Conservation (phyloP, 2,329 filamentous ascomycete species). For the Elsinoe australis region DNA sequence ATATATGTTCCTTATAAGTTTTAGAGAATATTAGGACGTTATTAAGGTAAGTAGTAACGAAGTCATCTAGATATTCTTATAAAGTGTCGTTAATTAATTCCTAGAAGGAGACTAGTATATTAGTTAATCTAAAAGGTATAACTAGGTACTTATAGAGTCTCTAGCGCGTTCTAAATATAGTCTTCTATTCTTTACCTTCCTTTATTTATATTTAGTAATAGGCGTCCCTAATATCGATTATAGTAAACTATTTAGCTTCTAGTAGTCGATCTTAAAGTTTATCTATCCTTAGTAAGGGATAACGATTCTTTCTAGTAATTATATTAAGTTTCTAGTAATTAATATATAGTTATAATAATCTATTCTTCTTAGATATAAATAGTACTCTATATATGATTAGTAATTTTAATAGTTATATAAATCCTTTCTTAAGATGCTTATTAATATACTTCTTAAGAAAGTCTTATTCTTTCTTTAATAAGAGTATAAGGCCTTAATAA, state of each 20-base stretch:
- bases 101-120: slow-evolving; percentile 25
- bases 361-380: slow-evolving; percentile 21
- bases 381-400: slow-evolving; percentile 9
- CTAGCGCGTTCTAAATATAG: slow-evolving; percentile 22
- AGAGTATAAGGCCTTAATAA: slow-evolving; percentile 8
- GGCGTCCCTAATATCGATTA: slow-evolving; percentile 23
- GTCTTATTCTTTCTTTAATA: slow-evolving; percentile 1
- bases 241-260: slow-evolving; percentile 21
- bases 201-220: slow-evolving; percentile 26
- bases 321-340: slow-evolving; percentile 29
- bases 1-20: slow-evolving; percentile 14
- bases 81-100: slow-evolving; percentile 25
- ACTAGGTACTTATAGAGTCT: slow-evolving; percentile 25
- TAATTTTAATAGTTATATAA: slow-evolving; percentile 1
- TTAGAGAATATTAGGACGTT: slow-evolving; percentile 29
- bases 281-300: slow-evolving; percentile 26
- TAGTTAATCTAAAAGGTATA: slow-evolving; percentile 25
- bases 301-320: slow-evolving; percentile 29
- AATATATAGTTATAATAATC: slow-evolving; percentile 25
- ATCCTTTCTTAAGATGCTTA: background rate
- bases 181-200: slow-evolving; percentile 23
- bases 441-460: slow-evolving; percentile 1
- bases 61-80: slow-evolving; percentile 17
- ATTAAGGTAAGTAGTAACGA: slow-evolving; percentile 27
- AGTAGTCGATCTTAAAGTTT: slow-evolving; percentile 24